These are phyloP conservation scores for Ceratocystis eucalypticola DNA, from an alignment of 2,329 filamentous ascomycete genomes.

Conservation along the genomic window DNA sequence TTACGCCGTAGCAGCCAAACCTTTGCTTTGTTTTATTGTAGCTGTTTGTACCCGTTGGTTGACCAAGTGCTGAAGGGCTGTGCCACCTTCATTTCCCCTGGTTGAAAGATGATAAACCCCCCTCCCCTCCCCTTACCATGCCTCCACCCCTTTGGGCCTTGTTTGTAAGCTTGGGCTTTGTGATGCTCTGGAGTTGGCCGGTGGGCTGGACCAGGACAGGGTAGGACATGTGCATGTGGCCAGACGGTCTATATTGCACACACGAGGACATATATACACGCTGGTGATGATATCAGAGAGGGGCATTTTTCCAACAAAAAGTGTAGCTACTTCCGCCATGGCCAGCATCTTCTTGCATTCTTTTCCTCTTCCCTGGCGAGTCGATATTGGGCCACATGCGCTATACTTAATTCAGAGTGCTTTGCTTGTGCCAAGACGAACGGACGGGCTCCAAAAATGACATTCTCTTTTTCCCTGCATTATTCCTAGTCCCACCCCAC, in stretches of 20 bases:
- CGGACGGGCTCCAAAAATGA: constrained; percentile 4
- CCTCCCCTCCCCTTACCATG: neutral
- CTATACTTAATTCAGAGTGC: neutral
- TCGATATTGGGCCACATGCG: neutral
- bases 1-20: neutral
- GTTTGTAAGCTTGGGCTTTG: neutral
- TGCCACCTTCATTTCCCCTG: constrained; percentile 8
- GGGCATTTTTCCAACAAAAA: neutral
- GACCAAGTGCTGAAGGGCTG: neutral
- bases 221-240: neutral
- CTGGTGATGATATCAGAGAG: neutral
- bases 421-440: constrained; percentile 2
- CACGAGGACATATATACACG: neutral
- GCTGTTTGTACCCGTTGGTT: neutral
- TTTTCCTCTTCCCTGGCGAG: neutral
- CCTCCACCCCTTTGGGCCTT: neutral
- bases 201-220: neutral
- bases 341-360: neutral
- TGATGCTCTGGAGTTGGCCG: neutral
- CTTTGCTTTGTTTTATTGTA: neutral
- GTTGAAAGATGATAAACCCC: neutral
- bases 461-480: neutral
- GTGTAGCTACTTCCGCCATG: neutral
- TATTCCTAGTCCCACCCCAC: neutral
- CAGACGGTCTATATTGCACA: neutral